These are phyloP conservation scores for Colletotrichum orchidophilum DNA, from an alignment of 2,329 filamentous ascomycete genomes.

Conservation along the genomic window DNA sequence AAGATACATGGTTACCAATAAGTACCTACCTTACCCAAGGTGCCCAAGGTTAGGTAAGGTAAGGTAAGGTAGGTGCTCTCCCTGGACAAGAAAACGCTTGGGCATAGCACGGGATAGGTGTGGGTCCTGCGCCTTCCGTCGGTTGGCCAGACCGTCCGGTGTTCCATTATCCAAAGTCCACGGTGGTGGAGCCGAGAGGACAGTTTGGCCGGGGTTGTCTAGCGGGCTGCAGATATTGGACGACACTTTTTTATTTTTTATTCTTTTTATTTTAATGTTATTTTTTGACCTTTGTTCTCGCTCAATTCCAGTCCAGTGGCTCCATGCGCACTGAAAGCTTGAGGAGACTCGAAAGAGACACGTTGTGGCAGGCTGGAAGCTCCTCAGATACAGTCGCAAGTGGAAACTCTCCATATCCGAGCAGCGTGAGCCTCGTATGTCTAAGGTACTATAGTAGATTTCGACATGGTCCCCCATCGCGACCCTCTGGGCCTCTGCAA, in stretches of 20 bases:
- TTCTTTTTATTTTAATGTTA: too few species aligned
- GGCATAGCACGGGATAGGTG: not conserved
- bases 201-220: not conserved
- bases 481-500: not conserved
- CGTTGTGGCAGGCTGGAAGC: not conserved
- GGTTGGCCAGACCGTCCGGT: not conserved
- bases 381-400: slow-evolving; percentile 17
- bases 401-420: slow-evolving; percentile 3
- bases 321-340: not conserved
- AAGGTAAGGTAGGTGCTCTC: not conserved
- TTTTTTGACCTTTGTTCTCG: too few species aligned
- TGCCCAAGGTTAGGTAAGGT: too few species aligned
- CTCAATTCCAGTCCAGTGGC: slow-evolving; percentile 10
- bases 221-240: not conserved
- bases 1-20: too few species aligned
- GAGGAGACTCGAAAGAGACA: not conserved
- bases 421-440: slow-evolving; percentile 2
- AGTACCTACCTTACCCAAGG: too few species aligned
- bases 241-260: too few species aligned
- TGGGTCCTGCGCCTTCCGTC: too few species aligned
- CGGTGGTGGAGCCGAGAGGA: not conserved
- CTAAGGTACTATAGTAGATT: too few species aligned
- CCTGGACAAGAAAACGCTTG: too few species aligned
- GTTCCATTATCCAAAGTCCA: not conserved
- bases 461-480: not conserved